phyloP scores from a whole-genome alignment of 2,329 filamentous ascomycete genomes.

The Paraphaeosphaeria minitans region DNA sequence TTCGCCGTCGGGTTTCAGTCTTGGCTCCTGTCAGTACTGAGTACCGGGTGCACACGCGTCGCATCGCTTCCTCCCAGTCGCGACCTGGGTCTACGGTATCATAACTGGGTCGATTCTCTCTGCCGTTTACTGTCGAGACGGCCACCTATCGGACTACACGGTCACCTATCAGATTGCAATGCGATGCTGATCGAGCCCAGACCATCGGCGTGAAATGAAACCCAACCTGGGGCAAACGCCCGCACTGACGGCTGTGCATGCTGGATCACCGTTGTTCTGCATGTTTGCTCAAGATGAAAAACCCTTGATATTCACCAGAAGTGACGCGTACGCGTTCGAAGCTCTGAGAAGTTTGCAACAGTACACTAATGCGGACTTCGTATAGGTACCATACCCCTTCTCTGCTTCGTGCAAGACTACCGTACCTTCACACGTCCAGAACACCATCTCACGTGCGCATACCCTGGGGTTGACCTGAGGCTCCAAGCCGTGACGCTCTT shows the following conservation, averaged over 20 bases:
- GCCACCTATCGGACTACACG: constrained; percentile 3
- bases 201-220: constrained; percentile 18
- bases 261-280: constrained; percentile 4
- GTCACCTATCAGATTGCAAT: not conserved
- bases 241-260: not conserved
- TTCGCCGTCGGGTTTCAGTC: not conserved
- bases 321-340: not conserved
- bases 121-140: constrained; percentile 6
- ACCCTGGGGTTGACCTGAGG: constrained; percentile 6
- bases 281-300: not conserved
- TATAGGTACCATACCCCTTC: not conserved
- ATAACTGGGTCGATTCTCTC: constrained; percentile 8
- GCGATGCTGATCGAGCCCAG: not conserved
- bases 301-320: not conserved
- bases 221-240: constrained; percentile 13
- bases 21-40: not conserved
- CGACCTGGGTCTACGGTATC: not conserved
- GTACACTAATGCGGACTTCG: not conserved
- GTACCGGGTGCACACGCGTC: not conserved
- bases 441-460: constrained; percentile 1
- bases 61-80: not conserved
- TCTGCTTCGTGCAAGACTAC: not conserved
- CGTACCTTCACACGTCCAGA: not conserved
- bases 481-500: constrained; percentile 6
- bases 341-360: not conserved